Conservation (phyloP, 148 eudicot species). For the Dysphania ambrosioides region DNA sequence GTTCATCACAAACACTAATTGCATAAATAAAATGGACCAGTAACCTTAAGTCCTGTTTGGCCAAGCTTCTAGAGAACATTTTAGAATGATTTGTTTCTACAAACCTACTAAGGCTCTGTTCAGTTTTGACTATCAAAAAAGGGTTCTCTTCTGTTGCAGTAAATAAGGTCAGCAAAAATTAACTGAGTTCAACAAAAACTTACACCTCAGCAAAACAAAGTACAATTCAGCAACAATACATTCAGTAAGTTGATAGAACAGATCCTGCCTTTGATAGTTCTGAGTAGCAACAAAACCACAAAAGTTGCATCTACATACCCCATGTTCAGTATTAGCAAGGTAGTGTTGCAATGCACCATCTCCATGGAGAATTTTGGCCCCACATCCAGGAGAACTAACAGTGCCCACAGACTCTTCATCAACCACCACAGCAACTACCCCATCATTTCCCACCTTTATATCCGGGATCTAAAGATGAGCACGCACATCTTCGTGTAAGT, state of each 20-base stretch:
- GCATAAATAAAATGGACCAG: not conserved
- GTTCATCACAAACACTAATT: not conserved
- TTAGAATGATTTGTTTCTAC: not conserved
- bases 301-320: constrained; percentile 19
- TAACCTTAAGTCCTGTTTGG: not conserved
- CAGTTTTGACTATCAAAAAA: too few relatives aligned
- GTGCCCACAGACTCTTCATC: constrained; percentile 74
- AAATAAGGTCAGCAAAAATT: not conserved
- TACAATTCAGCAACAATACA: not conserved
- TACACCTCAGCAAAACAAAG: too few relatives aligned
- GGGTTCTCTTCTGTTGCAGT: too few relatives aligned
- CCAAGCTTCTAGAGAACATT: too few relatives aligned
- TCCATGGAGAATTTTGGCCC: constrained; percentile 81
- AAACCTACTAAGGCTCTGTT: not conserved
- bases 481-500: not conserved
- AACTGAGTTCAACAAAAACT: not conserved
- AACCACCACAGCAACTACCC: constrained; percentile 72
- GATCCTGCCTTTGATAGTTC: not conserved
- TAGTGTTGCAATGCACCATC: constrained; percentile 59
- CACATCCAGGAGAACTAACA: constrained; percentile 41
- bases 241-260: not conserved
- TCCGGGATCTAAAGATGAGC: constrained; percentile 65
- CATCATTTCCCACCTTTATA: constrained; percentile 54
- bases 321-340: constrained; percentile 33
- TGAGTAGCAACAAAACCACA: not conserved